phyloP scores from a whole-genome alignment of 2,329 filamentous ascomycete species.

The Meredithiella fracta region DNA sequence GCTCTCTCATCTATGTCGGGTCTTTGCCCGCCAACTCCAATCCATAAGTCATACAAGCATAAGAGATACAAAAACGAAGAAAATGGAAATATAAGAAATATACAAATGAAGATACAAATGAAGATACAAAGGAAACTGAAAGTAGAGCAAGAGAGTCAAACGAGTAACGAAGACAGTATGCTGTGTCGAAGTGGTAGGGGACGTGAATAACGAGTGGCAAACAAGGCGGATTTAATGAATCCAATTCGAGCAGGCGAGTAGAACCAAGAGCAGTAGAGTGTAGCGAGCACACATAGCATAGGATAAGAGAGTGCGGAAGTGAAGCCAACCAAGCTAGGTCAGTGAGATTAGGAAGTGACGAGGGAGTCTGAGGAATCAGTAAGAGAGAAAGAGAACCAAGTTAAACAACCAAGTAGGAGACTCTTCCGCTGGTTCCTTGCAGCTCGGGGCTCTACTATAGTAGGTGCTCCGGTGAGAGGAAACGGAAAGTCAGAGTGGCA shows the following conservation, averaged over 20 bases:
- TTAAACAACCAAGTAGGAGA: not conserved
- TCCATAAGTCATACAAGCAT: conserved; percentile 3
- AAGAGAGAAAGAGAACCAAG: not conserved
- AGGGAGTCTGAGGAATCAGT: not conserved
- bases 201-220: conserved; percentile 1
- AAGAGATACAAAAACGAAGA: not conserved
- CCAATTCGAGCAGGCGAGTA: not conserved
- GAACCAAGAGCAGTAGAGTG: conserved; percentile 2
- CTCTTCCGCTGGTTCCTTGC: not conserved
- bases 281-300: not conserved
- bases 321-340: not conserved
- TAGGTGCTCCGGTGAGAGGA: not conserved
- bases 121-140: conserved; percentile 2
- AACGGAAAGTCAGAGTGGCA: not conserved
- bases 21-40: not conserved
- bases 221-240: not conserved
- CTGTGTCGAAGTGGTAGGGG: not conserved
- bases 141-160: not conserved
- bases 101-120: too few species aligned
- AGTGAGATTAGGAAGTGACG: not conserved
- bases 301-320: not conserved
- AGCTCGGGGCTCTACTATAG: not conserved
- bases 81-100: not conserved
- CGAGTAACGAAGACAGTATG: not conserved
- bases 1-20: not conserved